Evolutionary conservation across 257 asterid species (phyloP).

Genomic region (Nicotiana otophora): DNA sequence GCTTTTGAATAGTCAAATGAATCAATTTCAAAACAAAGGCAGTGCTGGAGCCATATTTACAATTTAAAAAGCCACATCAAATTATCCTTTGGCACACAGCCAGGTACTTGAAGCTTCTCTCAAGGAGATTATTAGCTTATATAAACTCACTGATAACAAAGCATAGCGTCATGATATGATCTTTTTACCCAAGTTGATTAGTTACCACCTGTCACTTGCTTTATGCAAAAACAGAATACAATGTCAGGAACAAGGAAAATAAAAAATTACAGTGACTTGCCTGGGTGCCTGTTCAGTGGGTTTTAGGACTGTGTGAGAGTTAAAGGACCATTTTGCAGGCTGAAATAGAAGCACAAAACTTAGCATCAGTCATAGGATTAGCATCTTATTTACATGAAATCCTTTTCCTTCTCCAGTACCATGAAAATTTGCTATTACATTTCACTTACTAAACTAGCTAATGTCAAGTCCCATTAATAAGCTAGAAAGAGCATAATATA

Average conservation of each 20-base stretch:
- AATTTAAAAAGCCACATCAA: too few species aligned
- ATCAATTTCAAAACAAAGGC: not conserved
- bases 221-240: slow-evolving; percentile 2
- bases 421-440: not conserved
- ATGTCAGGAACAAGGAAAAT: not conserved
- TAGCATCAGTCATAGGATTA: slow-evolving; percentile 2
- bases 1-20: not conserved
- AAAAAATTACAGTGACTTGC: slow-evolving; percentile 28
- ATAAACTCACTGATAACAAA: slow-evolving; percentile 2
- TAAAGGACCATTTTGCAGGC: slow-evolving; percentile 92
- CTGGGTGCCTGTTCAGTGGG: slow-evolving; percentile 72
- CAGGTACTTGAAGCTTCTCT: not conserved
- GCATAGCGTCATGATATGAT: not conserved
- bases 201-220: not conserved
- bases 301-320: slow-evolving; percentile 84
- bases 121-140: not conserved
- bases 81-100: not conserved
- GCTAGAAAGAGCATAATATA: too few species aligned
- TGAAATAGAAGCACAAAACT: slow-evolving; percentile 31
- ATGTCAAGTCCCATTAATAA: too few species aligned
- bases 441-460: too few species aligned
- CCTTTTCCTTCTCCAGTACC: not conserved
- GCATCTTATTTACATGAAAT: not conserved
- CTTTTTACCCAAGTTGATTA: not conserved
- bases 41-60: too few species aligned